These are phyloP conservation scores for Cardamine occulta DNA, from an alignment of 345 rosid species.

Conservation along the genomic window DNA sequence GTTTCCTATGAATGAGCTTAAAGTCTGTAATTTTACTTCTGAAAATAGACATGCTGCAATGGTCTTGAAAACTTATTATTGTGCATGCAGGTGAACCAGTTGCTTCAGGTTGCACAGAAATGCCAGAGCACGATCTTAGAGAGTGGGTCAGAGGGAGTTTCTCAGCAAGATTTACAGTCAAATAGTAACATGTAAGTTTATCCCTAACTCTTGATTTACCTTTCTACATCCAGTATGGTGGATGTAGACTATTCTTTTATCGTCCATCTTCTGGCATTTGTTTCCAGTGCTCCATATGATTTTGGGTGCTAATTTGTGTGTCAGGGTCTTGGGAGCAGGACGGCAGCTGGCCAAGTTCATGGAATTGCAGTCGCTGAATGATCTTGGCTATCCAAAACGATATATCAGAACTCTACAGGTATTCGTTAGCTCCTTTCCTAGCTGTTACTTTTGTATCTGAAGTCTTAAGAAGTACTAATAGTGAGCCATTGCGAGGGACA, in stretches of 20 bases:
- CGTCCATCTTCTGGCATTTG: background rate
- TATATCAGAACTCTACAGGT: constrained; percentile 96
- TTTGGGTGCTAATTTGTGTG: constrained; percentile 17
- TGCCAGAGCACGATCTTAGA: constrained; percentile 91
- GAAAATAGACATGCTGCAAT: constrained; percentile 2
- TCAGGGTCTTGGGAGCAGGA: constrained; percentile 83
- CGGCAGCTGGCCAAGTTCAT: constrained; percentile 81
- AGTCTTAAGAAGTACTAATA: constrained; percentile 9
- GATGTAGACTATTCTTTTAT: background rate
- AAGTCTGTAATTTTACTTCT: constrained; percentile 10
- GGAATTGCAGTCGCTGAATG: constrained; percentile 61
- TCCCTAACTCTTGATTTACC: background rate
- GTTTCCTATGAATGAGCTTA: constrained; percentile 11
- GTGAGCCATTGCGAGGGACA: constrained; percentile 43
- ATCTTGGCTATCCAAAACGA: constrained; percentile 59
- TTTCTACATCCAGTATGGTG: background rate
- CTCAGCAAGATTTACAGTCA: constrained; percentile 83
- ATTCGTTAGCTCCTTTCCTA: constrained; percentile 23
- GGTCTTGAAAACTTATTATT: constrained; percentile 19
- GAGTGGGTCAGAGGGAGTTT: constrained; percentile 83
- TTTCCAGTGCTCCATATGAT: background rate
- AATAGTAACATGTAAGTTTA: constrained; percentile 79
- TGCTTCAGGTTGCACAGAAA: constrained; percentile 87
- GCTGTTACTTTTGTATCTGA: constrained; percentile 15
- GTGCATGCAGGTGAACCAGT: constrained; percentile 76